Base-by-base conservation (phyloP, 1,284 basidiomycete species). In the Ganoderma boninense region DNA sequence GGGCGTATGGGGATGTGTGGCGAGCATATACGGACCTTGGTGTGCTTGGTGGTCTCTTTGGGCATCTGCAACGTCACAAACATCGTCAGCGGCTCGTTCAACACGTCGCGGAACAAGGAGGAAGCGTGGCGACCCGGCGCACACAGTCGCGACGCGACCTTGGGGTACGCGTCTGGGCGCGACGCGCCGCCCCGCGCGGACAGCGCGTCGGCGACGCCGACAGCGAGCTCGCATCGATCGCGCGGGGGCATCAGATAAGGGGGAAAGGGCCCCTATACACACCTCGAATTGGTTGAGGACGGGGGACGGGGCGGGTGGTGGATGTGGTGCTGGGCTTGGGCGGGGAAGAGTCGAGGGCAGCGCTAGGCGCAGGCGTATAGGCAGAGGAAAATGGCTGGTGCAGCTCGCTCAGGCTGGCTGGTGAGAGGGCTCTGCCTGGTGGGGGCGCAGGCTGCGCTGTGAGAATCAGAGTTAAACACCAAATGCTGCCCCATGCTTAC, bases 21-120 rank as follows among this genome's bases (percentile, higher is more conserved):
- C 62, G 71, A 64, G 43, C 54, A 68, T 70, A 76, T 60, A 81
- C 86, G 77, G 72, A 93, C 93, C 86, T 92, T 95, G 76, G 91
- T 95, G 75, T 91, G 81, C 84, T 93, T 94, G 70, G 90, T 86
- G 69, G 88, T 83, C 83, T 92, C 93, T 81, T 95, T 95, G 77
- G 93, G 94, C 94, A 96, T 96, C 90, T 92, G 82, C 76, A 80
- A 74, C 72, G 77, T 69, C 75, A 76, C 78, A 78, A 73, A 74
- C 59, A 35, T 76, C 35, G 75, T 86, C 70, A 86, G 80, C 61
- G 71, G 62, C 71, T 71, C 68, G 75, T 80, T 80, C 75, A 71
- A 78, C 78, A 82, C 80, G 78, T 77, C 75, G 65, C 67, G 56
- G 40, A 69, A 38, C 64, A 44, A 62, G 61, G 71, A 66, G 66